Percentiles rank a stretch among this genome's conserved stretches.
Conservation (phyloP, 2,329 filamentous ascomycete species). For the Phaeosphaeriaceae sp. region DNA sequence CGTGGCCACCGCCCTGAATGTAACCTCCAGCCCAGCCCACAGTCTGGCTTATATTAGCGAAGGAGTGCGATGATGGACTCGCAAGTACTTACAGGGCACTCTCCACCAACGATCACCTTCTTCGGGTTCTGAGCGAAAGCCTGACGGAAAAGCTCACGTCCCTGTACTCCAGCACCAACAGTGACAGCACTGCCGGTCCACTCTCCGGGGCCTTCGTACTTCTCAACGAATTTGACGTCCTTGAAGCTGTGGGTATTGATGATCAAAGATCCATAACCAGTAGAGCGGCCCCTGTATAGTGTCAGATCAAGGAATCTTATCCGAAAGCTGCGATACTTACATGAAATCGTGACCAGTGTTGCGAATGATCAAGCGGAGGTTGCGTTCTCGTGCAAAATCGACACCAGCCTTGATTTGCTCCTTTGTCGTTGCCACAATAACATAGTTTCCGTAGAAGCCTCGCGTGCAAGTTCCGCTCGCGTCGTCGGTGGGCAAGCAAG, state of each 20-base stretch:
- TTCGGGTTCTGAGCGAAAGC: constrained; percentile 38
- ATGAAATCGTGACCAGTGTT: constrained; percentile 49
- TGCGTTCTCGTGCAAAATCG: constrained; percentile 41
- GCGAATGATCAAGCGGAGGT: constrained; percentile 41
- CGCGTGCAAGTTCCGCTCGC: constrained; percentile 36
- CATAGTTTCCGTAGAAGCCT: constrained; percentile 43
- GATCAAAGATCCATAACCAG: constrained; percentile 41
- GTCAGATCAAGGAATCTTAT: constrained; percentile 3
- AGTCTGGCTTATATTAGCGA: constrained; percentile 27
- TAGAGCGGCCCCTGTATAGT: constrained; percentile 37
- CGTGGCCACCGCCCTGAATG: constrained; percentile 53
- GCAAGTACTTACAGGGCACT: constrained; percentile 38
- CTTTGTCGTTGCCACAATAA: constrained; percentile 42
- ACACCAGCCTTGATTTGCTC: constrained; percentile 43
- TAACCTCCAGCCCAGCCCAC: constrained; percentile 53
- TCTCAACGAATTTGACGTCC: constrained; percentile 35
- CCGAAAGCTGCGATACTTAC: constrained; percentile 7
- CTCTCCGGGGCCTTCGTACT: constrained; percentile 40
- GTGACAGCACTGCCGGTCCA: constrained; percentile 41
- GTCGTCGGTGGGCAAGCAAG: constrained; percentile 36
- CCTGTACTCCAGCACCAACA: constrained; percentile 46
- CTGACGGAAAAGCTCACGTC: constrained; percentile 39
- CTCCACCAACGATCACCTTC: constrained; percentile 46
- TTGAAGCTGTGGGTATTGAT: constrained; percentile 49
- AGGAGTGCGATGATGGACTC: not conserved